Evolutionary conservation across 2,329 filamentous ascomycete species (phyloP).

Genomic region (Trichoderma arundinaceum): DNA sequence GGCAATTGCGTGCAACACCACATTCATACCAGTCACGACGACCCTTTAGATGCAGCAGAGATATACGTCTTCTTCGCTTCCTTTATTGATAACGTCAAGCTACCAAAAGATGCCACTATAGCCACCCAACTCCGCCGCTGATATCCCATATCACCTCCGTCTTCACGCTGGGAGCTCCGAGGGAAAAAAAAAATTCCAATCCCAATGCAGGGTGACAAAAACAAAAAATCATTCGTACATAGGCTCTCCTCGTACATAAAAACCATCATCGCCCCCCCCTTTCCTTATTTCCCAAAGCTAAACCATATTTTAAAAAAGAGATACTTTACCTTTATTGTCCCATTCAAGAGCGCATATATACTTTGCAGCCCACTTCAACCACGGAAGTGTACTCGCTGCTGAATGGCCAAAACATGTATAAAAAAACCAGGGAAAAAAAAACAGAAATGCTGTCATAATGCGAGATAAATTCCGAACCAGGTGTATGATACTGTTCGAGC

Average conservation of each 20-base stretch:
- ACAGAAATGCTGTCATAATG: constrained; percentile 38
- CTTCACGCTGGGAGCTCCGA: constrained; percentile 23
- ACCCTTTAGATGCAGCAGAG: background rate
- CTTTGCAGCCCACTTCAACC: constrained; percentile 1
- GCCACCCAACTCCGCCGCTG: constrained; percentile 46
- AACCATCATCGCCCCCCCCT: constrained; percentile 5
- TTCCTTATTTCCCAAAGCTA: constrained; percentile 9
- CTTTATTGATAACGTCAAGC: constrained; percentile 31
- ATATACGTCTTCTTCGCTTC: constrained; percentile 32
- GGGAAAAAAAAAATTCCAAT: constrained; percentile 6
- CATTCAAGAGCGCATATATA: constrained; percentile 13
- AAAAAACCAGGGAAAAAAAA: constrained; percentile 32
- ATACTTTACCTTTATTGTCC: constrained; percentile 10
- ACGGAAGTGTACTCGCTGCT: constrained; percentile 1
- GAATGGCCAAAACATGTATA: constrained; percentile 11
- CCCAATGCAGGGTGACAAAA: constrained; percentile 27
- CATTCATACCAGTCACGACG: background rate
- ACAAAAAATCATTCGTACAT: constrained; percentile 33
- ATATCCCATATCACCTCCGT: constrained; percentile 36
- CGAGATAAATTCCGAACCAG: constrained; percentile 36
- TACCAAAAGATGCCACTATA: constrained; percentile 38
- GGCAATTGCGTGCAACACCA: no score
- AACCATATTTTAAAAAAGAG: constrained; percentile 19
- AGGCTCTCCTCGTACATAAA: constrained; percentile 29
- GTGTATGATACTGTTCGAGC: constrained; percentile 35